A percentile compares a stretch with the other conserved stretches of the same genome.
Conservation (phyloP, 2,329 filamentous ascomycete species). For the Ophiosphaerella herpotricha region DNA sequence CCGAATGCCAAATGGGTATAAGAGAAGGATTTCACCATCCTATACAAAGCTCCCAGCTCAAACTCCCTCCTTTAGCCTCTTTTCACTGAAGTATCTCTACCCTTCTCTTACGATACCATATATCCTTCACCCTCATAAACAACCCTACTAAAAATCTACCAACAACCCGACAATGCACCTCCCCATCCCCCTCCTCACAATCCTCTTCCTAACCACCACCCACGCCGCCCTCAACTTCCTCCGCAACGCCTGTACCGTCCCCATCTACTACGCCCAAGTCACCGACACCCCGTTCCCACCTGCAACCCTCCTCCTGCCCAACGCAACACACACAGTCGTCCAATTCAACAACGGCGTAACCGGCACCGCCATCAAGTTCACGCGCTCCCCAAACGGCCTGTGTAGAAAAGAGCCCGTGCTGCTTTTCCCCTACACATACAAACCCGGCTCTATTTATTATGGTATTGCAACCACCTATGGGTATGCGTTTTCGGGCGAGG, state of each 20-base stretch:
- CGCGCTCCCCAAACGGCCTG: slow-evolving; percentile 12
- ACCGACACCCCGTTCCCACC: neutral
- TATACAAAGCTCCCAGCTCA: neutral
- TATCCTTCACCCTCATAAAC: neutral
- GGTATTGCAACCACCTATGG: slow-evolving; percentile 23
- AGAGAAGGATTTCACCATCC: neutral
- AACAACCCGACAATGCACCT: slow-evolving; percentile 18
- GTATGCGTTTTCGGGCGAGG: slow-evolving; percentile 25
- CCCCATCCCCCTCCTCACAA: slow-evolving; percentile 14
- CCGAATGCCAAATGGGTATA: slow-evolving; percentile 5
- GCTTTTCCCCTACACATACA: slow-evolving; percentile 28
- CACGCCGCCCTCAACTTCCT: slow-evolving; percentile 19
- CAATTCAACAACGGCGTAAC: slow-evolving; percentile 18
- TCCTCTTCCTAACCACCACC: slow-evolving; percentile 17
- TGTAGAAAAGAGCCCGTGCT: slow-evolving; percentile 22
- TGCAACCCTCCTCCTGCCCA: neutral
- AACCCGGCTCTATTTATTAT: slow-evolving; percentile 25
- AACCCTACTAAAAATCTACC: neutral
- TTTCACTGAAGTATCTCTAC: neutral
- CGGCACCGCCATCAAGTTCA: slow-evolving; percentile 33
- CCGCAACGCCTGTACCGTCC: slow-evolving; percentile 31
- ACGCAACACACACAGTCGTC: neutral
- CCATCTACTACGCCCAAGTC: slow-evolving; percentile 30
- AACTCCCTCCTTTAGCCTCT: neutral
- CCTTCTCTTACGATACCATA: neutral